Evolutionary conservation across 768 basidiomycete species (phyloP).

Genomic region (Lanmaoa pseudosensibilis): DNA sequence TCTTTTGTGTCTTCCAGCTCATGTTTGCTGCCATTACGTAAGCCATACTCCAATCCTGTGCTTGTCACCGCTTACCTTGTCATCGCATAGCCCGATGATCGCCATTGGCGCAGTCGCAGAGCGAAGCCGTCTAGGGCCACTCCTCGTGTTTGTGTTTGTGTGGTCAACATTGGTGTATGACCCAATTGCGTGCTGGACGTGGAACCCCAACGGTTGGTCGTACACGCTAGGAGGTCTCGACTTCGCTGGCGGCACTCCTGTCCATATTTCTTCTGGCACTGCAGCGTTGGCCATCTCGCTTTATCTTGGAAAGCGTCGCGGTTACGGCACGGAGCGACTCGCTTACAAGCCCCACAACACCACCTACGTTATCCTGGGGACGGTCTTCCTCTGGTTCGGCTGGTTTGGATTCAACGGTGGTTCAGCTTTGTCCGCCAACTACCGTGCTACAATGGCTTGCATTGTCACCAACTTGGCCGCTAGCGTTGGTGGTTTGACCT

Average conservation of each 20-base stretch:
- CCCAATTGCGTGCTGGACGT: slow-evolving; percentile 95
- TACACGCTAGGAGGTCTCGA: slow-evolving; percentile 80
- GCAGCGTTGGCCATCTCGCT: slow-evolving; percentile 89
- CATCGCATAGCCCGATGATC: slow-evolving; percentile 63
- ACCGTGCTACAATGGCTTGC: slow-evolving; percentile 85
- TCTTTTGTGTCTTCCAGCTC: slow-evolving; percentile 83
- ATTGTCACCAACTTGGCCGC: slow-evolving; percentile 94
- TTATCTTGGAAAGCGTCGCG: slow-evolving; percentile 87
- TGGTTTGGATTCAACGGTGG: slow-evolving; percentile 98
- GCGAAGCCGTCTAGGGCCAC: slow-evolving; percentile 79
- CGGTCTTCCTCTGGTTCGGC: slow-evolving; percentile 90
- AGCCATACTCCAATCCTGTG: slow-evolving; percentile 23
- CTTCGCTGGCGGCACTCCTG: slow-evolving; percentile 94
- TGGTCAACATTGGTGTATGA: slow-evolving; percentile 93
- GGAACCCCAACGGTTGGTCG: slow-evolving; percentile 82
- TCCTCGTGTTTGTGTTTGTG: slow-evolving; percentile 85
- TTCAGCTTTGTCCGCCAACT: slow-evolving; percentile 83
- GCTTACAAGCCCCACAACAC: slow-evolving; percentile 96
- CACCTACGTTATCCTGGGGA: slow-evolving; percentile 90
- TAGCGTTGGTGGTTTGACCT: slow-evolving; percentile 81
- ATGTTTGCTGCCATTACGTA: slow-evolving; percentile 92
- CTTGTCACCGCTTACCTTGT: slow-evolving; percentile 11
- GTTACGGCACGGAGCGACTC: slow-evolving; percentile 87
- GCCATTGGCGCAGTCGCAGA: slow-evolving; percentile 94
- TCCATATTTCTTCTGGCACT: slow-evolving; percentile 93